Evolutionary conservation across 129 eudicot genomes (phyloP), one percentile per base, ranked within the genome.

Genomic region (Logfia minima): DNA sequence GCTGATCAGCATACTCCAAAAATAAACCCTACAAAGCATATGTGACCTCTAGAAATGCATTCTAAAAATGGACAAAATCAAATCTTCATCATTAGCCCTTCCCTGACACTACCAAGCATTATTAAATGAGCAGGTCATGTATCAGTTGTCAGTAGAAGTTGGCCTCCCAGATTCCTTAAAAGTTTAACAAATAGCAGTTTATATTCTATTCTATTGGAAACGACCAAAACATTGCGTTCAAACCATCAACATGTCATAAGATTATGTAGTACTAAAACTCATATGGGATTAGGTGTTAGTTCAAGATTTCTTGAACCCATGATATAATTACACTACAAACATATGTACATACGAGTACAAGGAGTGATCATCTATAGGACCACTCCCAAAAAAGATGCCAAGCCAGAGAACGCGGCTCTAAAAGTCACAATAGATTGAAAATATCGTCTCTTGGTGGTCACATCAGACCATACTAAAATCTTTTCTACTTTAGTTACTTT

Each of bases 1-100:
- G 55, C 17, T 13, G 55, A 48, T 48, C 55, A 48, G n/a, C 55
- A 14, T 48, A 14, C 18, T 48, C 55, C 14, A 3, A 8, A 22
- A 23, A 59, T 59, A 21, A 28, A 70, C 51, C 16, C 16, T 0
- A 70, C 8, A 68, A 71, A n/a, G 51, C 51, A 60, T 61, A 48
- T 48, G 3, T 48, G 68, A 61, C 60, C 26, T 24, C 34, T 58
- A 23, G 53, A 34, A 58, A 73, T 58, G 68, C 66, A 43, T 35
- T 6, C 63, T 61, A 39, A 74, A 61, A 74, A 22, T 74, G 70
- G 39, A 74, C 26, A 74, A 61, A 74, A 74, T 74, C 70, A 74
- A 74, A 37, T 74, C 21, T 37, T 74, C 8, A 74, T 74, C 70
- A 74, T 74, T 61, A 59, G 52, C 76, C 39, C 51, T 69, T 16